Conservation (phyloP, 1,139 yeast species). For the Diutina mesorugosa region DNA sequence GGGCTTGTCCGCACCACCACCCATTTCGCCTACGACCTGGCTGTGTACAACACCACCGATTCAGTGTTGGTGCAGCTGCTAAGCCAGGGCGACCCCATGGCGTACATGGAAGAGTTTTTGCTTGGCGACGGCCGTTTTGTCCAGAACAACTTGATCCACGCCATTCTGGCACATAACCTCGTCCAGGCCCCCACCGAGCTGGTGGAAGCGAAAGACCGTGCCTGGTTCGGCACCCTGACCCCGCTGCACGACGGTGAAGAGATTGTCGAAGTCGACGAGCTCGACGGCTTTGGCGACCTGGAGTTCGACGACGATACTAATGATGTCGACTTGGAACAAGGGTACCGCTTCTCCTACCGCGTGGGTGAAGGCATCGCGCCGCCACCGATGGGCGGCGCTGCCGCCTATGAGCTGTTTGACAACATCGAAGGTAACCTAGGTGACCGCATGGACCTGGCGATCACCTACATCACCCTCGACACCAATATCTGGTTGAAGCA, state of each 20-base stretch:
- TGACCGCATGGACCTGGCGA: slow-evolving; percentile 37
- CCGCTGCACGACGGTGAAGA: slow-evolving; percentile 5
- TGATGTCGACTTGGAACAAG: background rate
- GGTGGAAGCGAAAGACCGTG: slow-evolving; percentile 9
- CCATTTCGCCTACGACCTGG: slow-evolving; percentile 15
- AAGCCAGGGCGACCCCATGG: background rate
- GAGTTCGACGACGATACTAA: slow-evolving; percentile 7
- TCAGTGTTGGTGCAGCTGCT: slow-evolving; percentile 5
- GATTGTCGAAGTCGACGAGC: background rate
- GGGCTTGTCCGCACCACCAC: slow-evolving; percentile 36
- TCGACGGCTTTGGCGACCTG: slow-evolving; percentile 9
- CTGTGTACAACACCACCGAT: slow-evolving; percentile 16
- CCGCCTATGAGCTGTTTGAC: background rate
- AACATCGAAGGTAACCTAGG: slow-evolving; percentile 28
- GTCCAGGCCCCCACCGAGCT: slow-evolving; percentile 3
- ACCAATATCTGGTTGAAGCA: slow-evolving; percentile 76
- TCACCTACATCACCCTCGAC: slow-evolving; percentile 55
- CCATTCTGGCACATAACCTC: slow-evolving; percentile 13
- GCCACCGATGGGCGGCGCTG: background rate
- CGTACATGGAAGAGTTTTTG: background rate
- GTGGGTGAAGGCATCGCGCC: background rate
- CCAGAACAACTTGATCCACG: slow-evolving; percentile 27
- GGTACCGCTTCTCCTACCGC: background rate
- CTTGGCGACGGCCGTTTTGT: slow-evolving; percentile 25
- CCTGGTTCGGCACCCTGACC: slow-evolving; percentile 11